Base-by-base conservation (phyloP, 306 rosid genomes). In the Datisca glomerata region DNA sequence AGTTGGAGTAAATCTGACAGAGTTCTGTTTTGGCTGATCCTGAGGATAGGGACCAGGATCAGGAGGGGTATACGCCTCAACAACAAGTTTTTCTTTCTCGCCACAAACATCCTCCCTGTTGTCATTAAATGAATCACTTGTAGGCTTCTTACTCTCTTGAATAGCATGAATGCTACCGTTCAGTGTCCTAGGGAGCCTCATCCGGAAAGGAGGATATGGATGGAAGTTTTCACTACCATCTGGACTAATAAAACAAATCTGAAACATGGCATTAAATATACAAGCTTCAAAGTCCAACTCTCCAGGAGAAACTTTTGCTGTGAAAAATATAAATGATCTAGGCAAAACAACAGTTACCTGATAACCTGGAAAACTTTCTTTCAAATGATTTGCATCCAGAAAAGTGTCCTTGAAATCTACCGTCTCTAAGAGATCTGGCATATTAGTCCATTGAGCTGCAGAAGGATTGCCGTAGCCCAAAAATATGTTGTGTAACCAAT, bases 41-140 rank as follows among this genome's bases (percentile, higher is more conserved):
- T 89, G 95, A 57, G 98, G 98, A 75, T 89, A 84, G 51, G 98
- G 98, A 43, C 95, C 98, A 4, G 93, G 92, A 52, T 84, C 95
- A 40, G 91, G 93, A 37, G 95, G 95, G 19, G 86, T 80, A 55
- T 89, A 83, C 24, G 84, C 71, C 79, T 89, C 93, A 32, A 89
- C 71, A 39, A 61, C 21, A 31, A 89, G 72, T 39, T 65, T 46
- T 60, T 89, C 83, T 65, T 68, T 80, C 75, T 49, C 66, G 55
- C 28, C 17, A 67, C 56, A 60, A 7, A 64, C 71, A 70, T 69
- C 75, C 24, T 17, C 68, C 60, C 21, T 39, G 37, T 28, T 61
- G 50, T 47, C 70, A 53, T 66, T 69, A 40, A 54, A 25, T 49
- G 61, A 63, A 60, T 57, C 76, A 54, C 43, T 39, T 27, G 65